phyloP scores from a whole-genome alignment of 176 grass and related monocot genomes.

The Paspalum vaginatum region DNA sequence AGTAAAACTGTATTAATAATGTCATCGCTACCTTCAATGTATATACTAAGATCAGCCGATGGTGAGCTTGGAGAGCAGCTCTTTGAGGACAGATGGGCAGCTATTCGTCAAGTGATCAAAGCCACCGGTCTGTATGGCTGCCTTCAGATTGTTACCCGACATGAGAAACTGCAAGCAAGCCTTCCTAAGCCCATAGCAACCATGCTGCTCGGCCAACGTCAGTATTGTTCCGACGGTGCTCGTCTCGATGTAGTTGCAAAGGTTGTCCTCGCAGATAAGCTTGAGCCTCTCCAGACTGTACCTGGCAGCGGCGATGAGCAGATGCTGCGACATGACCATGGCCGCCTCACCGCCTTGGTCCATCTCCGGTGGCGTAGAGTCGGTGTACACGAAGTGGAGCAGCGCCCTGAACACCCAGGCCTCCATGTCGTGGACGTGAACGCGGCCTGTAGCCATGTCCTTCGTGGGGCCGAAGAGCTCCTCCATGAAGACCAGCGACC shows the following conservation, averaged over 20 bases:
- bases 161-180: conserved; percentile 42
- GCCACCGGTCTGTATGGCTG: not conserved
- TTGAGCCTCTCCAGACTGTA: conserved; percentile 48
- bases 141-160: conserved; percentile 34
- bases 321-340: conserved; percentile 21
- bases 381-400: too few relatives aligned
- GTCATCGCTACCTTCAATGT: too few relatives aligned
- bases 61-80: not conserved
- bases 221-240: conserved; percentile 36
- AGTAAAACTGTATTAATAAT: too few relatives aligned
- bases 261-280: conserved; percentile 33
- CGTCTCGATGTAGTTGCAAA: not conserved
- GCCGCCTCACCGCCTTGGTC: too few relatives aligned
- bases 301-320: conserved; percentile 44
- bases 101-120: not conserved
- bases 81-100: not conserved
- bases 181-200: conserved; percentile 39
- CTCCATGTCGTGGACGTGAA: too few relatives aligned
- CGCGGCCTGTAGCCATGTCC: too few relatives aligned
- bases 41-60: too few relatives aligned
- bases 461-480: too few relatives aligned
- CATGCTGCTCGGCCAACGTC: conserved; percentile 39
- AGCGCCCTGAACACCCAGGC: too few relatives aligned
- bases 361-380: too few relatives aligned
- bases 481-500: too few relatives aligned